Base-by-base conservation (phyloP, 2,329 filamentous ascomycete genomes). In the Elsinoe perseae region DNA sequence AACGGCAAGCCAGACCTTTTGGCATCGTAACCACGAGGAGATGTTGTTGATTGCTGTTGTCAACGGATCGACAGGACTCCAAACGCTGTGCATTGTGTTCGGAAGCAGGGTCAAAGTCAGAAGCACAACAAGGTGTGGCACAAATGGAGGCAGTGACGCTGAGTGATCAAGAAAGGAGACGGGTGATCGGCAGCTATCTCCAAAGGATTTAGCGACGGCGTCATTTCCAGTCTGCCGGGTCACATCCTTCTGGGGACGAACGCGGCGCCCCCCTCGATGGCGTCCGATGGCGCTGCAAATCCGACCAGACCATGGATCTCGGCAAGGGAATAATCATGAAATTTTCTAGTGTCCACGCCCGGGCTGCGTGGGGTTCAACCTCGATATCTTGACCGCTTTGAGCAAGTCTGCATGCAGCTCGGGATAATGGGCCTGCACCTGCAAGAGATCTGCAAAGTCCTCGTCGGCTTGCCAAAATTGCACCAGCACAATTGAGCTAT, bases 191-290 rank as follows among this genome's bases (percentile, higher is more conserved):
- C 44, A 50, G 25, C 21, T 9, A 28, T 5, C 23, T 50, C 25
- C 44, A 32, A 23, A 30, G 16, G 25, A 30, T 14, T 32, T 18
- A 12, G n/a, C 43, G 46, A 42, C 46, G 27, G 27, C 46, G 28
- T 36, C 32, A 52, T 32, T 34, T 32, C 48, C 48, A 32, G 14
- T 36, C 48, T 52, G 30, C 27, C 48, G 48, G 48, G 48, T 52
- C 30, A 7, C 12, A 20, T 27, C n/a, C 18, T 14, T 38, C 14
- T 30, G 36, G 4, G 48, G 28, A 12, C 30, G 48, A 52, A 52
- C 48, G 30, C 48, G 48, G 30, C 48, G 48, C 48, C 48, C 38
- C 48, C 48, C 48, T 52, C 16, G 30, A 52, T 52, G 21, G 43
- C 21, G 43, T 30, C 38, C 16, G 30, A 52, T 52, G 21, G 43